phyloP scores from a whole-genome alignment of 1,139 yeast genomes.

The Protomyces inundatus region DNA sequence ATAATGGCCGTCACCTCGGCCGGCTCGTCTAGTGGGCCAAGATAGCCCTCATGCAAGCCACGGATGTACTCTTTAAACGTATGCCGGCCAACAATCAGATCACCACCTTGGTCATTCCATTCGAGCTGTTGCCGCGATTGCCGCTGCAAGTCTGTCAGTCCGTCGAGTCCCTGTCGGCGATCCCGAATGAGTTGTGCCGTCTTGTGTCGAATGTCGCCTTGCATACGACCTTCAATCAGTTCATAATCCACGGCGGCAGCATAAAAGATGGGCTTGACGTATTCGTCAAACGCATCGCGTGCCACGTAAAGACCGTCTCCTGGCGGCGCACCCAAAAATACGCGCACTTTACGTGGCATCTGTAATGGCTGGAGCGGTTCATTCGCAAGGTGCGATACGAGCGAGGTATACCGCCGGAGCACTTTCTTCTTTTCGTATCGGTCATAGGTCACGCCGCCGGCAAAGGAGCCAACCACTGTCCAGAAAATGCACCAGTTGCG shows the following conservation, averaged over 20 bases:
- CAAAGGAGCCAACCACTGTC: conserved; percentile 58
- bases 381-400: conserved; percentile 52
- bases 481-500: conserved; percentile 92
- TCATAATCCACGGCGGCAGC: conserved; percentile 86
- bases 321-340: conserved; percentile 93
- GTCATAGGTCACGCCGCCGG: conserved; percentile 76
- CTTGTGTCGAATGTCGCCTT: conserved; percentile 75
- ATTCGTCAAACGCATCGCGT: conserved; percentile 66
- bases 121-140: conserved; percentile 29
- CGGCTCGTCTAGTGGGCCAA: conserved; percentile 47
- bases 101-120: conserved; percentile 52
- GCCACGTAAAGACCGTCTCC: conserved; percentile 81
- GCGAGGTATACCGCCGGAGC: conserved; percentile 60
- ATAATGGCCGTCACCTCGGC: conserved; percentile 26
- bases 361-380: conserved; percentile 43
- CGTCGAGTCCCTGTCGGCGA: conserved; percentile 44
- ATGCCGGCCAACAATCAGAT: conserved; percentile 89
- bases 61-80: conserved; percentile 86
- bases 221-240: conserved; percentile 64
- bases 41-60: conserved; percentile 89
- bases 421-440: conserved; percentile 63
- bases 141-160: conserved; percentile 16
- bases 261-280: conserved; percentile 74
- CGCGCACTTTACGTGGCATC: conserved; percentile 68
- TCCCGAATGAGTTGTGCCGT: conserved; percentile 80